phyloP scores from a whole-genome alignment of 805 yeast species.

The Cyberlindnera americana region DNA sequence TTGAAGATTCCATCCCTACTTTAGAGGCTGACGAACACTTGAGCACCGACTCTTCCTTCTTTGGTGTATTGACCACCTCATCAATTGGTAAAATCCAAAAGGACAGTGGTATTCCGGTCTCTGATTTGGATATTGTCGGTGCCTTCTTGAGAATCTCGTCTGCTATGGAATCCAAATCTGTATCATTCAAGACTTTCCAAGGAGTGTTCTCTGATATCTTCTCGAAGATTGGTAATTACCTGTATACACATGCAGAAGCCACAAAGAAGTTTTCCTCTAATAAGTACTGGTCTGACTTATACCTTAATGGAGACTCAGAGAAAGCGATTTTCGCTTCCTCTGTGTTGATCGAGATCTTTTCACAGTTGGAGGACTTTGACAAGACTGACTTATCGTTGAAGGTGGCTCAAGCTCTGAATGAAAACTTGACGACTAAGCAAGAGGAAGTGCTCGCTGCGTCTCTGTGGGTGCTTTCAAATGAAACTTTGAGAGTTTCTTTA shows the following conservation, averaged over 20 bases:
- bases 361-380: conserved; percentile 27
- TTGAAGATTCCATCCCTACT: conserved; percentile 14
- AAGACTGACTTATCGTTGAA: conserved; percentile 12
- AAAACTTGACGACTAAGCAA: conserved; percentile 13
- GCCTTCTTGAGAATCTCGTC: conserved; percentile 37
- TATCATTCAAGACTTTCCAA: conserved; percentile 25
- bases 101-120: conserved; percentile 36
- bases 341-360: conserved; percentile 35
- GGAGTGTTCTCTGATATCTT: conserved; percentile 34
- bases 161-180: conserved; percentile 26
- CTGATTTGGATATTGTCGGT: conserved; percentile 47
- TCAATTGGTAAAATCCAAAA: conserved; percentile 29
- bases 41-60: conserved; percentile 26
- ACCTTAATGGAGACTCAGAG: conserved; percentile 17
- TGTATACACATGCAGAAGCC: conserved; percentile 18
- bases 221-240: conserved; percentile 44
- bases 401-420: conserved; percentile 10
- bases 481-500: conserved; percentile 13
- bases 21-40: conserved; percentile 19
- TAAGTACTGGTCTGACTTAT: conserved; percentile 31
- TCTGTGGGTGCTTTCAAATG: conserved; percentile 21
- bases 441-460: conserved; percentile 29
- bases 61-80: conserved; percentile 33
- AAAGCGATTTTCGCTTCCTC: conserved; percentile 30
- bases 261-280: conserved; percentile 15